These are phyloP conservation scores for Funneliformis caledonium DNA, from an alignment of 371 early-diverging fungal genomes.

Conservation along the genomic window DNA sequence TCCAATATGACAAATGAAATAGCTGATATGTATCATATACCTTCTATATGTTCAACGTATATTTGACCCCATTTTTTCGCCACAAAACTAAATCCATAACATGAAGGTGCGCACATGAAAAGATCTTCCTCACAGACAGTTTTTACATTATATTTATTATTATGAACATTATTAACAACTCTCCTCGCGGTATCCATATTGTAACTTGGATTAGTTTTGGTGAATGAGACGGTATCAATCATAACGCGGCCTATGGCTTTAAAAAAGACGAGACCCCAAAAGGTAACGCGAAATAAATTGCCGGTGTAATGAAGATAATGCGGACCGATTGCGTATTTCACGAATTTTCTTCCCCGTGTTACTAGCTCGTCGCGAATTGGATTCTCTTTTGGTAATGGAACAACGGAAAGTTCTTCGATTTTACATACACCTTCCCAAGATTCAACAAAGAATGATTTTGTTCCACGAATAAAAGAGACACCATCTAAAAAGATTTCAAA, in stretches of 20 bases:
- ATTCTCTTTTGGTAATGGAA: not conserved
- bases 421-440: not conserved
- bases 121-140: constrained; percentile 44
- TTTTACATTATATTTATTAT: not conserved
- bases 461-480: not conserved
- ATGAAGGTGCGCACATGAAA: constrained; percentile 50
- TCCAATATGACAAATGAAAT: no score
- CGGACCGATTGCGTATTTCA: not conserved
- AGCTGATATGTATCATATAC: not conserved
- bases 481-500: constrained; percentile 2
- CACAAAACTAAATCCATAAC: constrained; percentile 59
- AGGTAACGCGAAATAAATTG: not conserved
- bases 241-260: constrained; percentile 30
- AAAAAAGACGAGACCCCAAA: not conserved
- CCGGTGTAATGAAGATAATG: constrained; percentile 14
- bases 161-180: not conserved
- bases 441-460: not conserved
- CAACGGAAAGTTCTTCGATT: not conserved
- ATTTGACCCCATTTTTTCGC: constrained; percentile 63
- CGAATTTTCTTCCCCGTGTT: not conserved
- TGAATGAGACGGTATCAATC: constrained; percentile 22
- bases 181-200: not conserved
- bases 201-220: not conserved
- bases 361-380: not conserved
- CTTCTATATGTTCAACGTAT: constrained; percentile 46